phyloP scores from a whole-genome alignment of 2,329 filamentous ascomycete genomes.

The Penicillium brevicompactum region DNA sequence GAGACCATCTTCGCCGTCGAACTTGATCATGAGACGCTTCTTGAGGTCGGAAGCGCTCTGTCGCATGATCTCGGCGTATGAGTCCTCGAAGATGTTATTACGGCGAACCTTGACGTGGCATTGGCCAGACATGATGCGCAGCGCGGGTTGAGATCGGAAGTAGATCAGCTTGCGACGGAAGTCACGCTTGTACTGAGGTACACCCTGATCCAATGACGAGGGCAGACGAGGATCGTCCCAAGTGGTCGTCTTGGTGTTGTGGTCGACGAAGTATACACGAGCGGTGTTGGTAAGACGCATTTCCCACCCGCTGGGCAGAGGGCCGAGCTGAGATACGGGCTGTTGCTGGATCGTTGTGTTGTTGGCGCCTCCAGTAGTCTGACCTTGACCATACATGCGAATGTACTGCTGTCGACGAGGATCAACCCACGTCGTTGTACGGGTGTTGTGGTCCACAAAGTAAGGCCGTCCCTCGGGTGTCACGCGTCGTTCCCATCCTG shows the following conservation, averaged over 20 bases:
- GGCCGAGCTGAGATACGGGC: conserved; percentile 93
- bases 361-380: conserved; percentile 64
- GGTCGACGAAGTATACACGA: conserved; percentile 97
- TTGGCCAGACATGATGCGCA: conserved; percentile 92
- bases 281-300: conserved; percentile 99
- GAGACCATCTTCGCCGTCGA: conserved; percentile 95
- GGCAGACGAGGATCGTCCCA: conserved; percentile 97
- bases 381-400: conserved; percentile 83
- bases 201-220: conserved; percentile 95
- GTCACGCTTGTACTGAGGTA: conserved; percentile 98
- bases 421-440: conserved; percentile 98
- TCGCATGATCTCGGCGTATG: conserved; percentile 96
- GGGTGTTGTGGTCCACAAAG: conserved; percentile 97
- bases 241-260: conserved; percentile 99
- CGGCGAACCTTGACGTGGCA: conserved; percentile 97
- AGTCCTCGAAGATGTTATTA: conserved; percentile 98
- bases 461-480: conserved; percentile 94
- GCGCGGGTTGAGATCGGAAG: conserved; percentile 95
- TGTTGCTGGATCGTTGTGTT: conserved; percentile 93
- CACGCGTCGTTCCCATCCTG: conserved; percentile 94
- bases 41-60: conserved; percentile 95
- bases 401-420: conserved; percentile 97
- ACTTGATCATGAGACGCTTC: conserved; percentile 99
- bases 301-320: conserved; percentile 96
- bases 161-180: conserved; percentile 98